Base-by-base conservation (phyloP, 768 basidiomycete genomes). In the Floccularia luteovirens region DNA sequence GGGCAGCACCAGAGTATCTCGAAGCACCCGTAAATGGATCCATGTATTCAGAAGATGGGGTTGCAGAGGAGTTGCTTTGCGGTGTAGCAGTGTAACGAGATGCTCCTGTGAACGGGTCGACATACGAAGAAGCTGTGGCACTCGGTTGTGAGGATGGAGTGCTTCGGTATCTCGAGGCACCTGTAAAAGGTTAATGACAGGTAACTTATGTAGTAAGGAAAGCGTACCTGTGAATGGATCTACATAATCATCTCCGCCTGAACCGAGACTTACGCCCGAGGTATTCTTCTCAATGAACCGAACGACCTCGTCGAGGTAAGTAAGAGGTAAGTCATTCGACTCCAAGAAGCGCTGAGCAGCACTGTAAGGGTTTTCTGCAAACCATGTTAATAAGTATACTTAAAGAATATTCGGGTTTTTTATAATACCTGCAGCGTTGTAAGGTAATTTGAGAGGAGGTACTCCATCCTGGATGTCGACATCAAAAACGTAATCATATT, bases 401-500 rank as follows among this genome's bases (percentile, higher is more conserved):
- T n/a, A 11, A 21, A 28, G 37, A n/a, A 41, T 16, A 44, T 47
- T 14, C 16, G 17, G 23, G 37, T 30, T 25, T 30, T 27, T 21
- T 24, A 19, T 12, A 16, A 19, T 46, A 88, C 92, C 93, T 32
- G 78, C 74, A 19, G 75, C 79, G 56, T 98, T 97, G 59, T 89
- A 98, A 0, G 94, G 94, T 16, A 99, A 71, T 55, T 97, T 98
- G 47, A 98, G 67, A 5, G 93, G 82, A 8, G 94, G 93, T 12
- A 77, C 79, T 2, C 92, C 93, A 44, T 96, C 94, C 53, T 90
- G 75, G 20, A 97, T 83, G 53, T 98, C 96, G 24, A 99, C 93
- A 54, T 96, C 93, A 53, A 98, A 97, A n/a, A 99, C 94, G 53
- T 96, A 96, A 62, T 99, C 96, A 54, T 93, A 99, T 62, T 98